Evolutionary conservation across 2,329 filamentous ascomycete genomes (phyloP), one percentile per base, ranked within the genome.

Genomic region (Dryadomyces quercus-mongolicae): DNA sequence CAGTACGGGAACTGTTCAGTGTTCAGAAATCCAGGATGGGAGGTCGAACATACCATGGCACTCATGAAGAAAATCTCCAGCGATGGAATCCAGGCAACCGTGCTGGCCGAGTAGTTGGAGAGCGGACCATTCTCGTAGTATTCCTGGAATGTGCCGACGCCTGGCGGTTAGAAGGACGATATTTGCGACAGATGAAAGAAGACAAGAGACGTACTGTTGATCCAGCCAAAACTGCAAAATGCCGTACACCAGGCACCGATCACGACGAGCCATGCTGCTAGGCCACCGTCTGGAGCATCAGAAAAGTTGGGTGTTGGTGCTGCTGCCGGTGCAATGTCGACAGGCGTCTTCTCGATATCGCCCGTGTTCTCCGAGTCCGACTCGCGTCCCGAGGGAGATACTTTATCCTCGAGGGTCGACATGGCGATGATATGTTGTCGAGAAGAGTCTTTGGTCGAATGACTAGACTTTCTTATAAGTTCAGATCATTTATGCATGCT

Each of bases 11-110:
- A n/a, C n/a, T n/a, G n/a, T n/a, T n/a, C n/a, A n/a, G n/a, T n/a
- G n/a, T n/a, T n/a, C n/a, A n/a, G n/a, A n/a, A n/a, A n/a, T n/a
- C n/a, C n/a, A n/a, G 13, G 22, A 18, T 3, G 20, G 16, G 34
- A 38, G 36, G 13, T 5, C n/a, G 3, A 21, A 45, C 21, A 2
- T 56, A 71, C 69, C 60, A 69, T 64, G 22, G 63, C 68, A 61
- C 77, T 76, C 70, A 84, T 73, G 62, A 79, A 60, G 18, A 60
- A 60, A 51, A 59, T 54, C 20, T 60, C 56, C 15, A 82, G 63
- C 0, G 77, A 78, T 0, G 77, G 72, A 49, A 83, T 82, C 80
- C 80, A 84, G n/a, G 79, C 69, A n/a, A 84, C 70, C 0, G 75
- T 75, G 54, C 75, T 78, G 1, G 76, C 62, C 0, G 76, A 75